Evolutionary conservation across 345 rosid genomes (phyloP).

Genomic region (Lepidium aucheri): DNA sequence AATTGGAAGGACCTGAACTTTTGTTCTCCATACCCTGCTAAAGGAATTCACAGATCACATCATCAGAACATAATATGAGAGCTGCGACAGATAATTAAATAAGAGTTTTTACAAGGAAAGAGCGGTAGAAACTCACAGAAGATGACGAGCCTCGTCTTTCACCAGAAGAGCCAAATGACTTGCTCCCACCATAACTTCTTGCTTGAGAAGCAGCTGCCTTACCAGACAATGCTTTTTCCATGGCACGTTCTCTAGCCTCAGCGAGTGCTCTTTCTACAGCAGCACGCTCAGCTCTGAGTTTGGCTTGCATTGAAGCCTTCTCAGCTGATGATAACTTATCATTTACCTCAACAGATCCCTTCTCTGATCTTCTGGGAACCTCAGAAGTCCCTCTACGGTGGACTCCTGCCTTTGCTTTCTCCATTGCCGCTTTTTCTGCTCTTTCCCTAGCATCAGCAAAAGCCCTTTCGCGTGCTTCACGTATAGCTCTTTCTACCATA

Average conservation of each 20-base stretch:
- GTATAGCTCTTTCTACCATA: conserved; percentile 86
- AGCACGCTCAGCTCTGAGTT: conserved; percentile 74
- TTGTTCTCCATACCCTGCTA: conserved; percentile 54
- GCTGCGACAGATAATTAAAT: background rate
- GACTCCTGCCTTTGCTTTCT: conserved; percentile 58
- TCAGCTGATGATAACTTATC: conserved; percentile 32
- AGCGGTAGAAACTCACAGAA: conserved; percentile 37
- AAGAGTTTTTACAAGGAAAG: background rate
- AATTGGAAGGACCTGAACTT: conserved; percentile 32
- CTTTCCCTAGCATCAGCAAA: conserved; percentile 80
- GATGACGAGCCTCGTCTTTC: conserved; percentile 40
- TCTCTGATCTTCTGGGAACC: conserved; percentile 49
- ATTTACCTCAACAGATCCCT: conserved; percentile 39
- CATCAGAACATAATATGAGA: background rate
- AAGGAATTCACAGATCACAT: conserved; percentile 5
- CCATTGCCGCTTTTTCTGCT: conserved; percentile 70
- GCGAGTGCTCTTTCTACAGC: conserved; percentile 92
- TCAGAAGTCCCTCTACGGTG: conserved; percentile 47
- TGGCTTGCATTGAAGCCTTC: conserved; percentile 55
- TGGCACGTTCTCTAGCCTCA: conserved; percentile 86
- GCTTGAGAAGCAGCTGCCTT: conserved; percentile 35
- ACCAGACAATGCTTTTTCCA: conserved; percentile 75
- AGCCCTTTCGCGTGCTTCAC: conserved; percentile 94
- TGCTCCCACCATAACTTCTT: conserved; percentile 43
- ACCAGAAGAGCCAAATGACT: conserved; percentile 39